Percentiles rank a stretch among this genome's conserved stretches.
phyloP scores from a whole-genome alignment of 768 basidiomycete species.

The Hydnum rufescens region DNA sequence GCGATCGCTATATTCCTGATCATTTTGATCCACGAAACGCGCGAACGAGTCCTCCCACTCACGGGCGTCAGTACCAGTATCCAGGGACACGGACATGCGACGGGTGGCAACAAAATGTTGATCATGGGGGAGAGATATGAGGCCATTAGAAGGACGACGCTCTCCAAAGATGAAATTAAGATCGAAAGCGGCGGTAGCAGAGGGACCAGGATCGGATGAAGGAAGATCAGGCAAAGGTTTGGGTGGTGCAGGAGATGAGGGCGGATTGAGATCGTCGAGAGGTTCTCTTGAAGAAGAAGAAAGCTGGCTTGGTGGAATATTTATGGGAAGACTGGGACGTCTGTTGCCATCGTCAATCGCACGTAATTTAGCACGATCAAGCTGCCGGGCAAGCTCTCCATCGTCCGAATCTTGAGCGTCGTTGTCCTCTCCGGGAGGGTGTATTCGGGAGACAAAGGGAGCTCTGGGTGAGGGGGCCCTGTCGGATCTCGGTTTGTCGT shows the following conservation, averaged over 20 bases:
- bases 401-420: constrained; percentile 14
- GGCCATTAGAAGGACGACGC: background rate
- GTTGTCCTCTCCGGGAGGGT: background rate
- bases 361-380: constrained; percentile 23
- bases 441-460: background rate
- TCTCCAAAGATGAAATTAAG: constrained; percentile 22
- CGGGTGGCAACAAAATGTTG: constrained; percentile 4
- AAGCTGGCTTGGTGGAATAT: constrained; percentile 10
- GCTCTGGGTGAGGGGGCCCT: background rate
- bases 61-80: background rate
- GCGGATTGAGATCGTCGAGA: background rate
- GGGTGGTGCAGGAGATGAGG: background rate
- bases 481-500: background rate
- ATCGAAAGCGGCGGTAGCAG: constrained; percentile 18
- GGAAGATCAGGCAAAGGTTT: background rate
- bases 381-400: constrained; percentile 15
- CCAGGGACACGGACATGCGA: background rate
- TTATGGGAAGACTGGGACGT: constrained; percentile 24
- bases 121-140: background rate
- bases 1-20: constrained; percentile 20
- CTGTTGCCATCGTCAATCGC: constrained; percentile 26
- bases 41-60: constrained; percentile 17
- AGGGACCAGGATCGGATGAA: constrained; percentile 3
- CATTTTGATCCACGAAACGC: constrained; percentile 20
- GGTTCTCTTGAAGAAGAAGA: too few relatives aligned